Percentiles rank a stretch among this genome's conserved stretches.
Evolutionary conservation across 2,329 filamentous ascomycete species (phyloP).

Genomic region (Fusarium begoniae): DNA sequence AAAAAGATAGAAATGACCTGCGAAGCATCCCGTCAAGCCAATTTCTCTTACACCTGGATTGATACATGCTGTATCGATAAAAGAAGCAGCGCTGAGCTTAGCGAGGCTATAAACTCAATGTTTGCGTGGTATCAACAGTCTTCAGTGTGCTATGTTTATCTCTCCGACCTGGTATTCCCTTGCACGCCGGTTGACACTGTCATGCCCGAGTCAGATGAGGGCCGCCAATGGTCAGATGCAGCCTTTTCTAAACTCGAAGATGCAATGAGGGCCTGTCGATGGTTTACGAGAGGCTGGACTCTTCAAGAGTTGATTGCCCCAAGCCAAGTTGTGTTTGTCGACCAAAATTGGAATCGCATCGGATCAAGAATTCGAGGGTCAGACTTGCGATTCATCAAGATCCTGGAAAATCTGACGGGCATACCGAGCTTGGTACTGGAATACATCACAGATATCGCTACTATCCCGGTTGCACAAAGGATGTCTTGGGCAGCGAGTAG

Average conservation of each 20-base stretch:
- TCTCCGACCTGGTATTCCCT: not conserved
- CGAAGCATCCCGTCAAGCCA: not conserved
- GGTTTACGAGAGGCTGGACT: not conserved
- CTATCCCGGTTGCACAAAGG: not conserved
- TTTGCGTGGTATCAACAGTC: not conserved
- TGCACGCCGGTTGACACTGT: accelerated
- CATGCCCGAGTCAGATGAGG: accelerated
- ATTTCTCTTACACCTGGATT: not conserved
- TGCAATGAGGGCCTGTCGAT: not conserved
- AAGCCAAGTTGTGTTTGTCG: not conserved
- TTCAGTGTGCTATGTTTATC: not conserved
- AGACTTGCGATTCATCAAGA: not conserved
- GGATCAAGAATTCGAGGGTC: not conserved
- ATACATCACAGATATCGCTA: not conserved
- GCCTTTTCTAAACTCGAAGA: not conserved
- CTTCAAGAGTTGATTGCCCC: not conserved
- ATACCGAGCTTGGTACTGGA: not conserved
- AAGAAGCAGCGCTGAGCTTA: not conserved
- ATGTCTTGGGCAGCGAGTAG: not conserved
- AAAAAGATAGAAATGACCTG: not conserved
- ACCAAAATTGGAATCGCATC: not conserved
- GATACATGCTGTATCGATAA: not conserved
- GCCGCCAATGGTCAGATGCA: not conserved
- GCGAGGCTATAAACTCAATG: not conserved
- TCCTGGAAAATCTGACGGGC: not conserved